These are phyloP conservation scores for Sugiyamaella chiloensis DNA, from an alignment of 805 yeast genomes.

Conservation along the genomic window DNA sequence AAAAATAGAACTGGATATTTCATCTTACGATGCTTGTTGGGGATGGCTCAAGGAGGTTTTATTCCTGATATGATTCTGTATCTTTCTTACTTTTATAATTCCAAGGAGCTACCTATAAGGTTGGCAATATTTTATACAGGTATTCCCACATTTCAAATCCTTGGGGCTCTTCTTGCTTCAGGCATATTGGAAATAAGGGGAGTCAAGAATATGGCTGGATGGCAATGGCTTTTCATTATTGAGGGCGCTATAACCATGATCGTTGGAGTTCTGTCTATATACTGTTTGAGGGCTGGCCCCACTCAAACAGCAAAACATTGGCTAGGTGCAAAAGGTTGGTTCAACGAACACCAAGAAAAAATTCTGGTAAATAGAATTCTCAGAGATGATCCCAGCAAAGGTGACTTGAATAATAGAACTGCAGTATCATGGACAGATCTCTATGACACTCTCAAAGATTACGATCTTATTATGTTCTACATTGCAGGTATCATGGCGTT, in stretches of 20 bases:
- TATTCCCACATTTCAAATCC: conserved; percentile 42
- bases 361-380: conserved; percentile 56
- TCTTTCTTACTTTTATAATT: conserved; percentile 59
- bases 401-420: conserved; percentile 62
- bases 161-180: conserved; percentile 44
- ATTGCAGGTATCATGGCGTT: conserved; percentile 43
- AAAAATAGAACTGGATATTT: conserved; percentile 42
- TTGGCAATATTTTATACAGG: conserved; percentile 56
- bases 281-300: conserved; percentile 50
- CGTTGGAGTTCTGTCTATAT: conserved; percentile 46
- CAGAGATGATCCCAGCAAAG: conserved; percentile 61
- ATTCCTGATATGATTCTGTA: conserved; percentile 58
- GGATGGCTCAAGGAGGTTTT: conserved; percentile 59
- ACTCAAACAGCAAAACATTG: conserved; percentile 46
- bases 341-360: conserved; percentile 51
- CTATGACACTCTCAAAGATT: conserved; percentile 43
- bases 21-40: conserved; percentile 50
- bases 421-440: conserved; percentile 44
- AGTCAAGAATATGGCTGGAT: conserved; percentile 43
- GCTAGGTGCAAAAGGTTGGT: conserved; percentile 50
- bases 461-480: conserved; percentile 54
- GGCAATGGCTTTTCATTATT: conserved; percentile 61
- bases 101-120: conserved; percentile 53
- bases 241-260: conserved; percentile 54
- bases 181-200: conserved; percentile 52